These are phyloP conservation scores for Arabidopsis hybrid DNA, from an alignment of 441 rosid genomes.

Conservation along the genomic window DNA sequence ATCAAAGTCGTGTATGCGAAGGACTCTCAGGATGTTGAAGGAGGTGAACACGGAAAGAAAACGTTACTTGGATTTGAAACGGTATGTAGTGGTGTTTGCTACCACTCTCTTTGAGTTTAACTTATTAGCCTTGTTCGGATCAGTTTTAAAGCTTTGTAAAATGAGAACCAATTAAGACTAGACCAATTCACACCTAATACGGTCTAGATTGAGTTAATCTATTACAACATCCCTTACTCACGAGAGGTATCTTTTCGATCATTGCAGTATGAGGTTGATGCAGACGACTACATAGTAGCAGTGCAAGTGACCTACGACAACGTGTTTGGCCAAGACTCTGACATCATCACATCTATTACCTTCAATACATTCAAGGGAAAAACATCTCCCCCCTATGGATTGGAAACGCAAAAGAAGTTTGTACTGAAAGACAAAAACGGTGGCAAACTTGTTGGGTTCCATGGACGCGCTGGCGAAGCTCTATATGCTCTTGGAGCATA, in stretches of 20 bases:
- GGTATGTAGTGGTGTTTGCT: background rate
- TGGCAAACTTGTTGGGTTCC: conserved; percentile 41
- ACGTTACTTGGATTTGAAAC: conserved; percentile 25
- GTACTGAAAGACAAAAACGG: conserved; percentile 10
- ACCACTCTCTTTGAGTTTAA: background rate
- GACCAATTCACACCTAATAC: background rate
- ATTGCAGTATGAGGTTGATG: conserved; percentile 26
- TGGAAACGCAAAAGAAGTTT: conserved; percentile 6
- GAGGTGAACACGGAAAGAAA: conserved; percentile 22
- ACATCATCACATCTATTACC: conserved; percentile 17
- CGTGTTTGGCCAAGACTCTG: conserved; percentile 22
- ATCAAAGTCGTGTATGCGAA: conserved; percentile 16
- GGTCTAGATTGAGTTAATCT: background rate
- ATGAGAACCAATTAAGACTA: background rate
- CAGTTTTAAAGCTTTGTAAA: background rate
- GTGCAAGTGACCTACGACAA: conserved; percentile 24
- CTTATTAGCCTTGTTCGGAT: background rate
- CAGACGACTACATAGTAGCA: conserved; percentile 15
- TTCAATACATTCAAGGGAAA: conserved; percentile 16
- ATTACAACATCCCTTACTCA: background rate
- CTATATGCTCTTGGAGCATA: conserved; percentile 39
- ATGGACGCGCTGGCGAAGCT: conserved; percentile 33
- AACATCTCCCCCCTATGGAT: conserved; percentile 19
- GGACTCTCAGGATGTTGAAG: conserved; percentile 3
- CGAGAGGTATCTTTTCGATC: background rate